Conservation (phyloP, 2,329 filamentous ascomycete genomes). For the Sclerotinia subarctica region DNA sequence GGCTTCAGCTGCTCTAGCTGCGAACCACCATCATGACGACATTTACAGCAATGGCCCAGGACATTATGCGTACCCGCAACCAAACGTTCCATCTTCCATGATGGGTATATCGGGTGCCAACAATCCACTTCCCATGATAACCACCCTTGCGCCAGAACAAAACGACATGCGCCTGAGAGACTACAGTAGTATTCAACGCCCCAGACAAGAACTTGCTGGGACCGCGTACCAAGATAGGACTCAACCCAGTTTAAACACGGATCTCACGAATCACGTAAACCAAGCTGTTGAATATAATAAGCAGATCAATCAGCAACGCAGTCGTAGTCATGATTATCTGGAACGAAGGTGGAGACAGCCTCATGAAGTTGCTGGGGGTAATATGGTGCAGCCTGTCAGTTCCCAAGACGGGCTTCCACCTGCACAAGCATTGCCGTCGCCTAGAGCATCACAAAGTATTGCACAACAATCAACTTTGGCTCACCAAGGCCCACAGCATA, state of each 20-base stretch:
- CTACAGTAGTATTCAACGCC: slow-evolving; percentile 78
- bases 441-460: slow-evolving; percentile 53
- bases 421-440: slow-evolving; percentile 56
- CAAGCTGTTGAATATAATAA: slow-evolving; percentile 92
- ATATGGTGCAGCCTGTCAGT: slow-evolving; percentile 39
- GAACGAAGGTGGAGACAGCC: slow-evolving; percentile 78
- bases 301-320: slow-evolving; percentile 73
- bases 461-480: slow-evolving; percentile 52
- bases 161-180: slow-evolving; percentile 75
- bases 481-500: slow-evolving; percentile 43
- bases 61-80: slow-evolving; percentile 63
- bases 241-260: slow-evolving; percentile 69
- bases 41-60: slow-evolving; percentile 75
- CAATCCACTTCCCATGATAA: slow-evolving; percentile 79
- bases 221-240: slow-evolving; percentile 85
- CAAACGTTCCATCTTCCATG: slow-evolving; percentile 70
- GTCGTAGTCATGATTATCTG: slow-evolving; percentile 74
- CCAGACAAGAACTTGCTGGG: slow-evolving; percentile 85
- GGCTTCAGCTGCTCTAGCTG: slow-evolving; percentile 51
- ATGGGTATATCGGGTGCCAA: slow-evolving; percentile 62
- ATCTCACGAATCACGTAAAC: slow-evolving; percentile 81
- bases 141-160: slow-evolving; percentile 74
- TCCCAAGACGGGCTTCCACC: slow-evolving; percentile 46
- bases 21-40: slow-evolving; percentile 76
- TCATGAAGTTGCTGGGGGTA: slow-evolving; percentile 68